These are phyloP conservation scores for Hylodesmum podocarpum DNA, from an alignment of 306 rosid species.

Conservation along the genomic window DNA sequence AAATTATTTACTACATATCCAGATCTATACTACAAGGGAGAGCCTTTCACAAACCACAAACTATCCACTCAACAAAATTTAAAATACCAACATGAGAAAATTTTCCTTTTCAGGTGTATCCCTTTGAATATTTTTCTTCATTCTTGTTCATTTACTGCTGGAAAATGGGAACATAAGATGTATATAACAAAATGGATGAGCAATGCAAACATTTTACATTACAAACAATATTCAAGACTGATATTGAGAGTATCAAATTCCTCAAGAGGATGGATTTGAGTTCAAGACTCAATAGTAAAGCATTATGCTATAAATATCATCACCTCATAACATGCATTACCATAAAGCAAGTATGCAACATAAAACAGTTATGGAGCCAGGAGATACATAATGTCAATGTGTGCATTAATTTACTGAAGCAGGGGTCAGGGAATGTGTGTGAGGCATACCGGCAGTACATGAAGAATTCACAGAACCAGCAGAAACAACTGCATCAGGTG, in stretches of 20 bases:
- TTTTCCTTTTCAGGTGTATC: neutral
- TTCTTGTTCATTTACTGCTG: neutral
- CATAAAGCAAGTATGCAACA: slow-evolving; percentile 10
- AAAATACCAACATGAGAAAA: neutral
- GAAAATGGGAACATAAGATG: neutral
- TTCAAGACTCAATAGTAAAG: neutral
- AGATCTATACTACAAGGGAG: neutral
- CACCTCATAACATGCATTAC: neutral
- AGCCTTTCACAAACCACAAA: neutral
- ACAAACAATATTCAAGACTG: neutral
- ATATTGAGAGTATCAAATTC: neutral
- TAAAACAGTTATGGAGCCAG: neutral
- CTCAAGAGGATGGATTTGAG: neutral
- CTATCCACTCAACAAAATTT: neutral
- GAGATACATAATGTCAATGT: neutral
- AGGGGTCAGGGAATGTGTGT: neutral
- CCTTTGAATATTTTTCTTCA: neutral
- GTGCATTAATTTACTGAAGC: neutral
- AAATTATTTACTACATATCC: neutral
- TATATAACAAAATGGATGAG: neutral
- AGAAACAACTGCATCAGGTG: slow-evolving; percentile 80
- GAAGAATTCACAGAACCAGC: slow-evolving; percentile 91
- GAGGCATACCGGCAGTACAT: slow-evolving; percentile 81
- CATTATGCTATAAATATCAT: neutral
- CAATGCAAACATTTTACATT: neutral